Conservation (phyloP, 2,329 filamentous ascomycete genomes). For the Mollisiaceae sp. region DNA sequence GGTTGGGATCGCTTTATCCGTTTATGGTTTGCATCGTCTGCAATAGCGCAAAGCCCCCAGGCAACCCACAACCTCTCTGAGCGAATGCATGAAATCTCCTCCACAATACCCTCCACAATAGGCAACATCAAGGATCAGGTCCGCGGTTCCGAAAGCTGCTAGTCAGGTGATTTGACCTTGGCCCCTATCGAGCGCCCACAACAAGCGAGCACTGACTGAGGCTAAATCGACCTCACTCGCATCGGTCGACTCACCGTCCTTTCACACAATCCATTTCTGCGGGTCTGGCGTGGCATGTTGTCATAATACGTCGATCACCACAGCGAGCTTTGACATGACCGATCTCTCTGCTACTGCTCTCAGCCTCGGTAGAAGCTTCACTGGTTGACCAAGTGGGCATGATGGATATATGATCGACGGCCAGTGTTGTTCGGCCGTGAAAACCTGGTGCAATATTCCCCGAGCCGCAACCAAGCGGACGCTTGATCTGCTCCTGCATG, state of each 20-base stretch:
- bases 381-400: background rate
- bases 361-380: background rate
- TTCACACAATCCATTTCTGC: background rate
- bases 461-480: background rate
- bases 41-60: background rate
- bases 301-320: background rate
- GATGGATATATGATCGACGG: background rate
- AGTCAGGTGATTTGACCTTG: background rate
- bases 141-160: background rate
- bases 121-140: background rate
- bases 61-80: background rate
- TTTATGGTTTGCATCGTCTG: background rate
- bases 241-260: background rate
- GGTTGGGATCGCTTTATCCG: background rate
- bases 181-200: background rate
- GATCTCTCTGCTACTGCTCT: background rate
- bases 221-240: slow-evolving; percentile 6
- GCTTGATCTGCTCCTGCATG: background rate
- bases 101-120: background rate
- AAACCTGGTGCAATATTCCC: slow-evolving; percentile 6
- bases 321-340: background rate
- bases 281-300: background rate
- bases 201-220: background rate
- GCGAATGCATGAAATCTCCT: background rate
- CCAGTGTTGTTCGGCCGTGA: background rate